phyloP scores from a whole-genome alignment of 208 protist genomes.

The Jaenimonas drosophilae region DNA sequence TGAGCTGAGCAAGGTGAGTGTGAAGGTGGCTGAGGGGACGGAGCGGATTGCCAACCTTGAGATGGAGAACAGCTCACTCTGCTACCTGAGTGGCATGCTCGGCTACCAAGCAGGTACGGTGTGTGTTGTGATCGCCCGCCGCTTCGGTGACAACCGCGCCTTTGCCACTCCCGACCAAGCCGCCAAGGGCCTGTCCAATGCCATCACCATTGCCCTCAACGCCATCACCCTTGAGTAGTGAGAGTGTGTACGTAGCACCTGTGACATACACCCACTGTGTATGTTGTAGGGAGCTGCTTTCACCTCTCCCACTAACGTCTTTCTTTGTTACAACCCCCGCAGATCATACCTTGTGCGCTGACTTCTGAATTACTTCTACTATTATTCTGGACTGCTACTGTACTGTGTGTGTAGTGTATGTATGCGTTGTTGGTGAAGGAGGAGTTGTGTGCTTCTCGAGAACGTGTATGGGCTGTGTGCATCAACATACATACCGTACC shows the following conservation, averaged over 20 bases:
- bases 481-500: too few species aligned
- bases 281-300: too few species aligned
- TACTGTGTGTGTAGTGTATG: too few species aligned
- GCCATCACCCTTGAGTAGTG: background rate
- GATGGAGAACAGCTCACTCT: constrained; percentile 68
- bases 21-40: constrained; percentile 26
- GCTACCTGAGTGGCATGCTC: constrained; percentile 45
- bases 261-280: too few species aligned
- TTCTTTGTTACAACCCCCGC: too few species aligned
- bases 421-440: too few species aligned
- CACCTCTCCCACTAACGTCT: too few species aligned
- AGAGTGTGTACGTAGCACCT: background rate
- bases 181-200: constrained; percentile 16
- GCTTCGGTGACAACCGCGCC: constrained; percentile 14
- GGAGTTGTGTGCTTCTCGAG: too few species aligned
- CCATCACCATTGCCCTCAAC: constrained; percentile 30
- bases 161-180: constrained; percentile 39
- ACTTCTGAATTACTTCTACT: too few species aligned
- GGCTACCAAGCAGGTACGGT: constrained; percentile 58
- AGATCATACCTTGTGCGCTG: too few species aligned
- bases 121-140: constrained; percentile 47
- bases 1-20: constrained; percentile 31
- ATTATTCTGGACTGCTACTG: too few species aligned
- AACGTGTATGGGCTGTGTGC: too few species aligned
- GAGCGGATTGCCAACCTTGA: constrained; percentile 62